Percentiles rank a stretch among this genome's conserved stretches.
Conservation (phyloP, 345 rosid species). For the Draba incana region DNA sequence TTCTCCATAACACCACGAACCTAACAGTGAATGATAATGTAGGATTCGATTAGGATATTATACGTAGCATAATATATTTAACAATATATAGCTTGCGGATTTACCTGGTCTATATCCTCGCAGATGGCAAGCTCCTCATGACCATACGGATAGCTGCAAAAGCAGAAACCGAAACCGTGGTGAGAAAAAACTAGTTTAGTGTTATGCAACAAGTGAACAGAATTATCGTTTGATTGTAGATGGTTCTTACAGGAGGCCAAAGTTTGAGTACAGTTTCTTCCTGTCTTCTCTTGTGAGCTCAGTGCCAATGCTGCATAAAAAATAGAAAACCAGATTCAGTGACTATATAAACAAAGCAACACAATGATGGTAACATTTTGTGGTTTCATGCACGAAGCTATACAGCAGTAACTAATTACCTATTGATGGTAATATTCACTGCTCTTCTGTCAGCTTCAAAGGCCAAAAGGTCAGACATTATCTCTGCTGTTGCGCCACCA, state of each 20-base stretch:
- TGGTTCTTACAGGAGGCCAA: slow-evolving; percentile 80
- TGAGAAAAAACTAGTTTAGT: slow-evolving; percentile 19
- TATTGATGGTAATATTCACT: slow-evolving; percentile 90
- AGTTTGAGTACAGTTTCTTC: slow-evolving; percentile 87
- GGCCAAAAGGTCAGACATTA: slow-evolving; percentile 96
- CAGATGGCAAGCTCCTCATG: slow-evolving; percentile 91
- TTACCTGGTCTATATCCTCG: slow-evolving; percentile 89
- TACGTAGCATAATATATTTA: too few relatives aligned
- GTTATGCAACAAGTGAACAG: background rate
- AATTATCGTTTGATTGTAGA: slow-evolving; percentile 10
- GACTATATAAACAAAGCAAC: background rate
- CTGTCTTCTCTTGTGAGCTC: slow-evolving; percentile 99
- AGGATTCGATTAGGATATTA: background rate
- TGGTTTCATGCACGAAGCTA: background rate
- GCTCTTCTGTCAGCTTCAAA: slow-evolving; percentile 99
- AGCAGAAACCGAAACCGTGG: slow-evolving; percentile 16
- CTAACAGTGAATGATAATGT: slow-evolving; percentile 39
- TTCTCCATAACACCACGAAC: slow-evolving; percentile 94
- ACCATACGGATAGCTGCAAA: slow-evolving; percentile 73
- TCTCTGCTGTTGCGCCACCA: slow-evolving; percentile 97
- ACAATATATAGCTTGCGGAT: slow-evolving; percentile 1
- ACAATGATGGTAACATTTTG: background rate
- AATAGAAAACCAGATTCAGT: slow-evolving; percentile 1
- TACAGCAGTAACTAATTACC: slow-evolving; percentile 45
- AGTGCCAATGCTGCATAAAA: slow-evolving; percentile 81